Evolutionary conservation across 2,329 filamentous ascomycete genomes (phyloP), one percentile per base, ranked within the genome.

Genomic region (Aspergillus vadensis): DNA sequence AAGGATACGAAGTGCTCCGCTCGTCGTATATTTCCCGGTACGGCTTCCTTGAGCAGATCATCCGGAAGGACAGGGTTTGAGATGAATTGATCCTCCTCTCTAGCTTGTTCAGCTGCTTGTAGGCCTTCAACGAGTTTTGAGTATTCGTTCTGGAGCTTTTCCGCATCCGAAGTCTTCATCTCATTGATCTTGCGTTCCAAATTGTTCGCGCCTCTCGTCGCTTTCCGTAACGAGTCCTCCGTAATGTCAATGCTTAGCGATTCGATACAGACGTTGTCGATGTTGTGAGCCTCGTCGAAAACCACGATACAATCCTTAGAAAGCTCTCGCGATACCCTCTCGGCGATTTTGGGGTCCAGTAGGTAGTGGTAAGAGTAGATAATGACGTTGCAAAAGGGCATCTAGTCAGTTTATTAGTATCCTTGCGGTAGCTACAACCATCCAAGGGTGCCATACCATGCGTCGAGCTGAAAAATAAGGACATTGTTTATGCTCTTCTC

Each of bases 281-380:
- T 99, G 72, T 99, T 99, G 80, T 99, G 95, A 14, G 95, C 95
- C 77, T 99, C 95, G 72, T 99, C 95, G 66, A 99, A 99, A 3
- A 99, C 95, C 19, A 99, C 91, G 55, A 99, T 99, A 75, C 93
- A 97, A 75, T 99, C 96, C 69, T 97, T 97, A 0, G 95, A 97
- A 10, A 99, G 86, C 71, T 99, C 95, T 75, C 90, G 92, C 0
- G 95, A 98, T 2, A 98, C 93, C 60, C 94, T 79, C 73, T 99
- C 95, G 12, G 95, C 95, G 70, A 99, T 99, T 75, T 99, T 99
- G 2, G 95, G 95, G 70, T 99, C 96, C 15, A 99, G 86, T 3
- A 99, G 86, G 72, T 99, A 99, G 77, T 99, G 95, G 73, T 99
- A 99, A 0, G 95, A 99, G 80, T 99, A 99, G 67, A 99, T 99